Evolutionary conservation across 2,329 filamentous ascomycete genomes (phyloP), one percentile per base, ranked within the genome.

Genomic region (Cladophialophora psammophila): DNA sequence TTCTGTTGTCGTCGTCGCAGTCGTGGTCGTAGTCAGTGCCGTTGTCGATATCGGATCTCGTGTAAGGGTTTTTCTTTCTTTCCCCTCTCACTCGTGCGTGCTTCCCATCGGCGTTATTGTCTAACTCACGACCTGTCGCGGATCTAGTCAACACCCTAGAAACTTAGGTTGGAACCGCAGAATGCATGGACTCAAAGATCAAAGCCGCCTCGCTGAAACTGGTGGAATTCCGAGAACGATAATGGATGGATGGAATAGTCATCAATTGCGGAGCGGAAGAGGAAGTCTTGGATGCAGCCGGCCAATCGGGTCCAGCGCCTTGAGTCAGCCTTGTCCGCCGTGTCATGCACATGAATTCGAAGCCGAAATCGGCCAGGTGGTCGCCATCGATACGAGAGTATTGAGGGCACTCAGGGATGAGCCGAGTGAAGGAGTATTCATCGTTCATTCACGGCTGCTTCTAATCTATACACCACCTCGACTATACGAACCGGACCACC

Each of bases 401-500:
- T 26, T 26, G 26, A 26, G 26, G 26, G 26, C 26, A 26, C 2
- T 26, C 26, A 26, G 26, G 26, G 26, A 26, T 26, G 10, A 40
- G 6, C 7, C 5, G n/a, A 18, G 42, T 18, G 20, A 48, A 48
- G 18, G 20, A 20, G 20, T 48, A 20, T 20, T 5, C 8, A 9
- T 50, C 18, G 45, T 50, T 26, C 10, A n/a, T 20, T 9, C 45
- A 48, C 42, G 42, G 36, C 18, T 20, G 8, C n/a, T 18, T 20
- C 42, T 48, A 26, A 50, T 50, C 45, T 50, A 50, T 50, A 50
- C 45, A 50, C 8, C 45, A 12, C 18, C 45, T 12, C 18, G 45
- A 50, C 45, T 50, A 50, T 50, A 50, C 45, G 7, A 9, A 31
- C 31, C 53, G 20, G 40, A 31, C 32, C 12, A 7, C 40, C 59